Conservation (phyloP, 2,329 filamentous ascomycete species). For the Colletotrichum higginsianum region DNA sequence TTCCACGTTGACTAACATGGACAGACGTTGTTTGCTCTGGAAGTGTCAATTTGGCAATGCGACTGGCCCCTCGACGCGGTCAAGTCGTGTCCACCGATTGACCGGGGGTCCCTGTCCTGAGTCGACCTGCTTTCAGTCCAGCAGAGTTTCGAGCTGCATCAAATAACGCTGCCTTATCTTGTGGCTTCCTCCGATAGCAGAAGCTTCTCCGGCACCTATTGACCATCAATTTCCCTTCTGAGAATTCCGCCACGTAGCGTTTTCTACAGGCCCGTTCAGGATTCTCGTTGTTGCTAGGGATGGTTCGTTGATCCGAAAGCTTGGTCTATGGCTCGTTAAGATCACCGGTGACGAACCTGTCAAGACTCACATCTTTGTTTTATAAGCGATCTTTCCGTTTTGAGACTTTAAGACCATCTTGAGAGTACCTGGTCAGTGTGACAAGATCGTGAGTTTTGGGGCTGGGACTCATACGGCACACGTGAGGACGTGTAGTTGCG, state of each 20-base stretch:
- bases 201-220: background rate
- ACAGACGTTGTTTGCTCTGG: too few relatives aligned
- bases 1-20: too few relatives aligned
- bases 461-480: too few relatives aligned
- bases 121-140: background rate
- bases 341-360: too few relatives aligned
- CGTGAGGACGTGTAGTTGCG: too few relatives aligned
- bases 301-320: background rate
- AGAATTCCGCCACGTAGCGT: background rate
- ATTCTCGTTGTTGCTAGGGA: background rate
- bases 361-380: too few relatives aligned
- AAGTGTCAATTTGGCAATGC: background rate
- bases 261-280: background rate
- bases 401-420: too few relatives aligned
- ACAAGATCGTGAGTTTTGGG: too few relatives aligned
- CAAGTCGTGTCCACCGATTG: constrained; percentile 7
- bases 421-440: too few relatives aligned
- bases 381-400: too few relatives aligned
- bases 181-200: background rate
- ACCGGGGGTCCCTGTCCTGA: constrained; percentile 4
- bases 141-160: constrained; percentile 11
- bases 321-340: too few relatives aligned
- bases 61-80: constrained; percentile 26
- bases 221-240: constrained; percentile 20
- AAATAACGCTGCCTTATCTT: background rate